Evolutionary conservation across 495 filamentous ascomycete species (phyloP), one percentile per base, ranked within the genome.

Genomic region (Hypoxylon intermedium): DNA sequence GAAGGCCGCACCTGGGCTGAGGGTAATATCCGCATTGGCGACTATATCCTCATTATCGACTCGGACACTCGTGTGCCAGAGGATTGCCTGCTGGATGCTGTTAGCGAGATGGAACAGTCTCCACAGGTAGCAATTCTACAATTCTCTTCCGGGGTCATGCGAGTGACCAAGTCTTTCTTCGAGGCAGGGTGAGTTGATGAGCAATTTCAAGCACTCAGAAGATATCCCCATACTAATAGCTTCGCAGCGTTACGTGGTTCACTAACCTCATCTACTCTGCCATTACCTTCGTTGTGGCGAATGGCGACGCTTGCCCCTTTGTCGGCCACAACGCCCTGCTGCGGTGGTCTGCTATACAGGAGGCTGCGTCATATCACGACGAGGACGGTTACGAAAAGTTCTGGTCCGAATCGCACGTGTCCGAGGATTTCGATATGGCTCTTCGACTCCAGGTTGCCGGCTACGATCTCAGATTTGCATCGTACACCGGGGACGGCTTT

Each of bases 371-470:
- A 5, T 74, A 72, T 51, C 37, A 53, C 0, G 75, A 77, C 53
- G 71, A 70, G 36, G 75, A 76, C 33, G 69, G 70, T 23, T 73
- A 80, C 52, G 85, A 89, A 66, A 89, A 88, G 62, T 90, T 81
- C 72, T 90, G 87, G 87, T 89, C 87, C 9, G 87, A 90, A 67
- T 79, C 77, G 0, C 85, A 86, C 55, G 87, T 90, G 36, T 89
- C 87, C 0, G 87, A 90, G 58, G 87, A 90, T 60, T 90, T 90
- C 53, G 87, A 90, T 31, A 89, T 90, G 85, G 79, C 88, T 12
- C 80, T 90, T 4, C 84, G 85, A 36, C 78, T 90, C 36, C 87
- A 90, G 57, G 80, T 78, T 18, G 72, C 66, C 43, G 87, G 87
- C 9, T 89, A 87, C 67, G 76, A 80, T 24, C 77, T 89, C 45